A percentile compares a stretch with the other conserved stretches of the same genome.
phyloP scores from a whole-genome alignment of 2,329 filamentous ascomycete species.

The Colletotrichum viniferum region DNA sequence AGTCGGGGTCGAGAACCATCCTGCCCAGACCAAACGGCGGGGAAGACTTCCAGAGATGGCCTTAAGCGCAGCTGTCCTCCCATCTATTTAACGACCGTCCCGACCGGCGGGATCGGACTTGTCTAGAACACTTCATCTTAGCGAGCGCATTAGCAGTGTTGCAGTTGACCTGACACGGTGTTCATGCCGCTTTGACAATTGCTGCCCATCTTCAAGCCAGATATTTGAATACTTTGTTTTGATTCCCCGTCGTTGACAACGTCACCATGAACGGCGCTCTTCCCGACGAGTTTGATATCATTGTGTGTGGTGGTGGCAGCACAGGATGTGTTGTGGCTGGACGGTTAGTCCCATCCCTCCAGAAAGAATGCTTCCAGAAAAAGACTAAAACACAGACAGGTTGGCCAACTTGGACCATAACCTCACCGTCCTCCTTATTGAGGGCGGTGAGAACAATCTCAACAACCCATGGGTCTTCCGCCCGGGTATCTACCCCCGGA shows the following conservation, averaged over 20 bases:
- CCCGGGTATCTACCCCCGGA: slow-evolving; percentile 76
- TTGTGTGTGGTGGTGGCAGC: slow-evolving; percentile 77
- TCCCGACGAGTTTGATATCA: slow-evolving; percentile 82
- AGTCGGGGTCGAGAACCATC: slow-evolving; percentile 14
- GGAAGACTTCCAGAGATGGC: not conserved
- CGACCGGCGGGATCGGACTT: not conserved
- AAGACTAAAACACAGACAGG: slow-evolving; percentile 48
- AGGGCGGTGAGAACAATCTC: slow-evolving; percentile 73
- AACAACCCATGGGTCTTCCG: slow-evolving; percentile 82
- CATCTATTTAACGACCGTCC: slow-evolving; percentile 15
- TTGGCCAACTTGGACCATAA: slow-evolving; percentile 79
- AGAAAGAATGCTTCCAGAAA: slow-evolving; percentile 34
- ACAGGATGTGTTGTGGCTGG: slow-evolving; percentile 64
- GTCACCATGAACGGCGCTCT: slow-evolving; percentile 42
- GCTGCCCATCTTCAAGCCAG: not conserved
- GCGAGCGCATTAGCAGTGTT: slow-evolving; percentile 2
- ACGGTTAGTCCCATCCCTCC: slow-evolving; percentile 43
- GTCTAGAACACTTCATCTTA: not conserved
- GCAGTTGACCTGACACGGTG: slow-evolving; percentile 4
- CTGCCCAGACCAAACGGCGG: not conserved
- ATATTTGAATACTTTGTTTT: not conserved
- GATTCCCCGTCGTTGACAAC: not conserved
- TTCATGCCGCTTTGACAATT: slow-evolving; percentile 1
- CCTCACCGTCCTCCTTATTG: slow-evolving; percentile 71
- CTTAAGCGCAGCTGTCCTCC: not conserved